Evolutionary conservation across 2,329 filamentous ascomycete genomes (phyloP).

Genomic region (Tolypocladium guangdongense): DNA sequence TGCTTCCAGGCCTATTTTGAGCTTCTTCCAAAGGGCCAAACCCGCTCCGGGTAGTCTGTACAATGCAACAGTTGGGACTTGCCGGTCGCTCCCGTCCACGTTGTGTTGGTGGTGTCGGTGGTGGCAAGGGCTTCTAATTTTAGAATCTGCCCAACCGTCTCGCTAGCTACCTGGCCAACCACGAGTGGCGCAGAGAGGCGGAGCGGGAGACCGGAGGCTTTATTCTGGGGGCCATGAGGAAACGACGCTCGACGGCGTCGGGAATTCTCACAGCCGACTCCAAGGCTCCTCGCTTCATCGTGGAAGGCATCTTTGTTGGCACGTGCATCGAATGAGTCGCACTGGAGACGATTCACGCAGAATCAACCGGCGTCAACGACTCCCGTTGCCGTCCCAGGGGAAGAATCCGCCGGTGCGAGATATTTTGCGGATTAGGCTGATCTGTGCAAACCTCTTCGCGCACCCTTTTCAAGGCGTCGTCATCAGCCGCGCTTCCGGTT

Average conservation of each 20-base stretch:
- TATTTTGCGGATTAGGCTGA: background rate
- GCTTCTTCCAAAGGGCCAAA: background rate
- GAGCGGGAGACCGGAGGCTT: background rate
- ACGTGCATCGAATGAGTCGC: background rate
- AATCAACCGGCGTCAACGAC: background rate
- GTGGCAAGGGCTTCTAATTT: background rate
- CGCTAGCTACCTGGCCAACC: no score
- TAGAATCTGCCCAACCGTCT: background rate
- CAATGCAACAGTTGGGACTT: background rate
- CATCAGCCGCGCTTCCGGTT: background rate
- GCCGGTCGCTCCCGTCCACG: background rate
- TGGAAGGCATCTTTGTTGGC: background rate
- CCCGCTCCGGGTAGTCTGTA: background rate
- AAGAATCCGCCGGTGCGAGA: background rate
- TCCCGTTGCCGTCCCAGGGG: background rate
- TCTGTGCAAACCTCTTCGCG: background rate
- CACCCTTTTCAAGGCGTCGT: constrained; percentile 1
- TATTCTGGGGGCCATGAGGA: no score
- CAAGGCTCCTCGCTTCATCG: background rate
- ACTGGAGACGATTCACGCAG: background rate
- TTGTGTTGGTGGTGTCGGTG: background rate
- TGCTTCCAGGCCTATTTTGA: background rate
- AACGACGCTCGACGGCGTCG: background rate
- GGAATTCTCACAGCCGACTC: background rate
- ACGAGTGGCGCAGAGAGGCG: background rate